Evolutionary conservation across 2,329 filamentous ascomycete genomes (phyloP).

Genomic region (Fusarium metavorans): DNA sequence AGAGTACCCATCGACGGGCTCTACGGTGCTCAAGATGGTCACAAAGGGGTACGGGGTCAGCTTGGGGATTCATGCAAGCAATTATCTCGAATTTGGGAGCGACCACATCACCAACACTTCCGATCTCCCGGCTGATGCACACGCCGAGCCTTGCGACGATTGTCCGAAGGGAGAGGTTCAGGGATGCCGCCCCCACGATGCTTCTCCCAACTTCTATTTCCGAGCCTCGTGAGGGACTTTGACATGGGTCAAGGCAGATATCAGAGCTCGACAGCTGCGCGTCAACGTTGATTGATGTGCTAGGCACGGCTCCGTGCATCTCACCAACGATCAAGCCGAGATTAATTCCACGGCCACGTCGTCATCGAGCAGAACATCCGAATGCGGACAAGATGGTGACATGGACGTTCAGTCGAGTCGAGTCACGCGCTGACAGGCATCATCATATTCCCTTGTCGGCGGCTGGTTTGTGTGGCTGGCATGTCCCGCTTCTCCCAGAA

Average conservation of each 20-base stretch:
- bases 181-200: slow-evolving; percentile 7
- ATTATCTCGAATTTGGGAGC: neutral
- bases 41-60: slow-evolving; percentile 15
- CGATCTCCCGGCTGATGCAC: neutral
- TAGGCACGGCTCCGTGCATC: neutral
- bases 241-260: neutral
- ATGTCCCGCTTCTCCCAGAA: slow-evolving; percentile 20
- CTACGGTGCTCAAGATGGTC: slow-evolving; percentile 21
- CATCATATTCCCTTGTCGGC: slow-evolving; percentile 30
- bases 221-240: slow-evolving; percentile 8
- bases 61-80: neutral
- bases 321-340: neutral
- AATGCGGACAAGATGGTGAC: slow-evolving; percentile 39
- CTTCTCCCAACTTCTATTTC: slow-evolving; percentile 8
- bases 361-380: slow-evolving; percentile 33
- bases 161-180: slow-evolving; percentile 7
- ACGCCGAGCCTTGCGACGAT: slow-evolving; percentile 5
- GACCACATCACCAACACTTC: neutral
- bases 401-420: slow-evolving; percentile 36
- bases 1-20: slow-evolving; percentile 14
- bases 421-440: slow-evolving; percentile 44
- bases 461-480: slow-evolving; percentile 36
- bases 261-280: neutral
- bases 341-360: slow-evolving; percentile 30
- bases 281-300: neutral